These are phyloP conservation scores for Leishmania tropica DNA, from an alignment of 208 protist species.

Conservation along the genomic window DNA sequence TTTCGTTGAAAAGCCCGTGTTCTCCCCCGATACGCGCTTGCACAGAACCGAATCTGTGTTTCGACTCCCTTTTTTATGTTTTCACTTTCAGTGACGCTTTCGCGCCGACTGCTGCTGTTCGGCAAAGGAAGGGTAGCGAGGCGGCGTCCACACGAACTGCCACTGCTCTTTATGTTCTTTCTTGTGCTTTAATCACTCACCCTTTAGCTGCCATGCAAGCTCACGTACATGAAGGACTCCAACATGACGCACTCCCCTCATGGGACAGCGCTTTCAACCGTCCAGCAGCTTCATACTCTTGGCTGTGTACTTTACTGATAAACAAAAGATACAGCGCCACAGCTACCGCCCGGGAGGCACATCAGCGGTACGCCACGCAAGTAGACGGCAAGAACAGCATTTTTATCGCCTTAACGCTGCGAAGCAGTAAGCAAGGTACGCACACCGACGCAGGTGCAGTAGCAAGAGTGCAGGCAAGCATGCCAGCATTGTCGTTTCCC, in stretches of 20 bases:
- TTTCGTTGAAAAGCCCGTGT: not conserved
- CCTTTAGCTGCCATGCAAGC: not conserved
- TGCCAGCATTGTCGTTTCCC: not conserved
- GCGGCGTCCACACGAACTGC: not conserved
- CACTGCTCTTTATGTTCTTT: slow-evolving; percentile 5
- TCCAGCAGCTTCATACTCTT: slow-evolving; percentile 37
- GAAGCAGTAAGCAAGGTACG: slow-evolving; percentile 26
- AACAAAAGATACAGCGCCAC: slow-evolving; percentile 38
- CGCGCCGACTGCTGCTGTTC: not conserved
- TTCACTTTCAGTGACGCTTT: not conserved
- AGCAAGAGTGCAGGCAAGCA: not conserved
- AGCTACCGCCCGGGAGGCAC: slow-evolving; percentile 36
- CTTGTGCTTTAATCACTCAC: not conserved
- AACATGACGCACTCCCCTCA: slow-evolving; percentile 36
- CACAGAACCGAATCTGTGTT: not conserved
- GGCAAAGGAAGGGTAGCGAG: not conserved
- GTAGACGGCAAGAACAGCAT: slow-evolving; percentile 34
- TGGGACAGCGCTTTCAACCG: slow-evolving; percentile 34
- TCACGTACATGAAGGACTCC: slow-evolving; percentile 57
- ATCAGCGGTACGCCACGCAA: slow-evolving; percentile 42
- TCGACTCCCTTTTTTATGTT: not conserved
- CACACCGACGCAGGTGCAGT: not conserved
- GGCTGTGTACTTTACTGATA: slow-evolving; percentile 43
- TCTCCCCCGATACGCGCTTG: not conserved
- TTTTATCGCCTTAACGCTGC: slow-evolving; percentile 26